Conservation (phyloP, 2,329 filamentous ascomycete genomes). For the Ascochyta fabae region DNA sequence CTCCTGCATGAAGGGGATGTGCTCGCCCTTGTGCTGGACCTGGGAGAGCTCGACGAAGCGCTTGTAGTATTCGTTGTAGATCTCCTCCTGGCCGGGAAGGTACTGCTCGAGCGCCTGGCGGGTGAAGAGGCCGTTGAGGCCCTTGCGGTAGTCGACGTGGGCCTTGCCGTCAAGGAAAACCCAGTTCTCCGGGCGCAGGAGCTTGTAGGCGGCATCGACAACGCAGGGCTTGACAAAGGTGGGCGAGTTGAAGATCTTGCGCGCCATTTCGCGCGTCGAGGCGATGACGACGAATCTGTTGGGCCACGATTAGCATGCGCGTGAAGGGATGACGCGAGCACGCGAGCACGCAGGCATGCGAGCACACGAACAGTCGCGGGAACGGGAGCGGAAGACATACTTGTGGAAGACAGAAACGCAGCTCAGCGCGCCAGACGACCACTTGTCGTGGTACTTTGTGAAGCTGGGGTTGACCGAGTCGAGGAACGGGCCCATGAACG, state of each 20-base stretch:
- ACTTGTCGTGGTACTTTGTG: conserved; percentile 88
- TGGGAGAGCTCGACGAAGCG: conserved; percentile 76
- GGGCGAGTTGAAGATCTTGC: conserved; percentile 96
- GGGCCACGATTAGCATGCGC: conserved; percentile 23
- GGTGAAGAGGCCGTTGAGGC: conserved; percentile 92
- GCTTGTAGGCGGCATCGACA: conserved; percentile 91
- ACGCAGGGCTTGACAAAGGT: conserved; percentile 93
- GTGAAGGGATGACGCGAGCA: not conserved
- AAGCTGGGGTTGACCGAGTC: conserved; percentile 92
- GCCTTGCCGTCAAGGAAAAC: conserved; percentile 95
- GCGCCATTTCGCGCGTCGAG: conserved; percentile 90
- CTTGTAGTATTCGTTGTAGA: conserved; percentile 87
- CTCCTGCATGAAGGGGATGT: conserved; percentile 84
- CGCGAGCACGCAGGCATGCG: not conserved
- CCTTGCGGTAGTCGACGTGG: conserved; percentile 97
- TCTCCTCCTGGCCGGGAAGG: conserved; percentile 88
- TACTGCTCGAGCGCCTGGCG: conserved; percentile 86
- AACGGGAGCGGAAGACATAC: conserved; percentile 55
- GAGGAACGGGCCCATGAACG: conserved; percentile 85
- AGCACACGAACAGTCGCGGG: not conserved
- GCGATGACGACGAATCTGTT: conserved; percentile 93
- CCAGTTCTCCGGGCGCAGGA: conserved; percentile 91
- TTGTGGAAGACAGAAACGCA: conserved; percentile 99
- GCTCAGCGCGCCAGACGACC: conserved; percentile 87
- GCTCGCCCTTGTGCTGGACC: conserved; percentile 72